These are phyloP conservation scores for Phanerochaete carnosa DNA, from an alignment of 768 basidiomycete genomes.

Conservation along the genomic window DNA sequence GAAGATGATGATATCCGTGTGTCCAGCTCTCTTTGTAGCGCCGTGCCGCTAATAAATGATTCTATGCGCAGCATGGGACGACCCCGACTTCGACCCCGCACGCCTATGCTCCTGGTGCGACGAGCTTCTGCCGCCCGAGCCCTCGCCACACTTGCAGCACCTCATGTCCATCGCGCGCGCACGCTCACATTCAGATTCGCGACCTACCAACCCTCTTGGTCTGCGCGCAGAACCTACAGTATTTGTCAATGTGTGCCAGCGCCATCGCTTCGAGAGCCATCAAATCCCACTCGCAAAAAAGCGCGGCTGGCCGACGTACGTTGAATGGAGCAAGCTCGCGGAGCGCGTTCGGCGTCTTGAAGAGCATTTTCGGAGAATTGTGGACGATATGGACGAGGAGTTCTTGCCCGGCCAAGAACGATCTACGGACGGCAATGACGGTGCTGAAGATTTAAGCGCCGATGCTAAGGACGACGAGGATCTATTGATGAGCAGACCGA, in stretches of 20 bases:
- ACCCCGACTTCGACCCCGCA: constrained; percentile 53
- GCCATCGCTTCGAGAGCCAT: constrained; percentile 74
- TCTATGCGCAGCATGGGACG: constrained; percentile 43
- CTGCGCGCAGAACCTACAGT: constrained; percentile 45
- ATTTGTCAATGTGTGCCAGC: constrained; percentile 70
- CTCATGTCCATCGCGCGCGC: constrained; percentile 49
- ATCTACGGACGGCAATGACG: constrained; percentile 19
- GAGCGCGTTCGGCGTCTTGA: constrained; percentile 53
- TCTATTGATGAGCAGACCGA: constrained; percentile 20
- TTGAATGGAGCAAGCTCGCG: constrained; percentile 59
- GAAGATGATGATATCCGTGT: constrained; percentile 20
- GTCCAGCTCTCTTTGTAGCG: background rate
- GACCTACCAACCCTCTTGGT: constrained; percentile 67
- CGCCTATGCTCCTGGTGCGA: constrained; percentile 84
- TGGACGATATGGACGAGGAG: constrained; percentile 41
- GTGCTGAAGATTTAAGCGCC: constrained; percentile 15
- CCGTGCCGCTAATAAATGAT: background rate
- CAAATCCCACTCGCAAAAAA: constrained; percentile 68
- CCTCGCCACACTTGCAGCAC: constrained; percentile 54
- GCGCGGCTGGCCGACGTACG: constrained; percentile 74
- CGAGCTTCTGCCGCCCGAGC: constrained; percentile 55
- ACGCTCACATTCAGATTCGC: constrained; percentile 58
- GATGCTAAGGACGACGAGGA: constrained; percentile 19
- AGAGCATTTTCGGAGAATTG: constrained; percentile 42
- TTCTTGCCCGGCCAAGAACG: constrained; percentile 17